Evolutionary conservation across 2,329 filamentous ascomycete genomes (phyloP).

Genomic region (Sarocladiaceae sp.): DNA sequence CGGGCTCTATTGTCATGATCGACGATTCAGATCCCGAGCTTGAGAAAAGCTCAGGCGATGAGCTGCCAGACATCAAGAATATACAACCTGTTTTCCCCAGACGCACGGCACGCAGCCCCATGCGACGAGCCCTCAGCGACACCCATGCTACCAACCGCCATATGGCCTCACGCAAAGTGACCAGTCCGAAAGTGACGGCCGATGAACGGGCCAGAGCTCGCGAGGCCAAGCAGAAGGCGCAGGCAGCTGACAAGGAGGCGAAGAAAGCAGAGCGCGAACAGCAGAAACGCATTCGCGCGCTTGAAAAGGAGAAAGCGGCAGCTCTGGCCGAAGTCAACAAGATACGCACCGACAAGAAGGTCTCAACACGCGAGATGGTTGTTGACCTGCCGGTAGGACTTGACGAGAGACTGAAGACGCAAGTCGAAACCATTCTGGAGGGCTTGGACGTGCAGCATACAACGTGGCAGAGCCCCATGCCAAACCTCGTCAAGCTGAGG

Average conservation of each 20-base stretch:
- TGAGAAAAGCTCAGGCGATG: constrained; percentile 34
- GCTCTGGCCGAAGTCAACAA: constrained; percentile 73
- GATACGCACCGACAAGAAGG: constrained; percentile 66
- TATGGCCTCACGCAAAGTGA: constrained; percentile 10
- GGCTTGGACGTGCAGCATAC: constrained; percentile 44
- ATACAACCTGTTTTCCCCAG: constrained; percentile 22
- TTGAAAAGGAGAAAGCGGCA: constrained; percentile 59
- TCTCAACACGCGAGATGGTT: constrained; percentile 73
- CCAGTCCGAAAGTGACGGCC: constrained; percentile 15
- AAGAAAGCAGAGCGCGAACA: constrained; percentile 54
- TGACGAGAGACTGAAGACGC: constrained; percentile 37
- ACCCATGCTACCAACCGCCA: constrained; percentile 11
- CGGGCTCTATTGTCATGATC: constrained; percentile 22
- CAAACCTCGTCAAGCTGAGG: constrained; percentile 61
- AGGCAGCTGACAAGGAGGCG: constrained; percentile 50
- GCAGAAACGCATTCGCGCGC: constrained; percentile 56
- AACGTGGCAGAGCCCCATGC: constrained; percentile 40
- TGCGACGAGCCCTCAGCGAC: constrained; percentile 29
- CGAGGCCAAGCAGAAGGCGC: constrained; percentile 41
- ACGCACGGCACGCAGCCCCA: constrained; percentile 15
- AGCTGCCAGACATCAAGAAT: constrained; percentile 43
- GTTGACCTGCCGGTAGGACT: constrained; percentile 62
- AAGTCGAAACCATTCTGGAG: constrained; percentile 46
- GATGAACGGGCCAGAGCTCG: constrained; percentile 36
- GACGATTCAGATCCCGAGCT: constrained; percentile 24